Base-by-base conservation (phyloP, 306 rosid species). In the Casuarina glauca region DNA sequence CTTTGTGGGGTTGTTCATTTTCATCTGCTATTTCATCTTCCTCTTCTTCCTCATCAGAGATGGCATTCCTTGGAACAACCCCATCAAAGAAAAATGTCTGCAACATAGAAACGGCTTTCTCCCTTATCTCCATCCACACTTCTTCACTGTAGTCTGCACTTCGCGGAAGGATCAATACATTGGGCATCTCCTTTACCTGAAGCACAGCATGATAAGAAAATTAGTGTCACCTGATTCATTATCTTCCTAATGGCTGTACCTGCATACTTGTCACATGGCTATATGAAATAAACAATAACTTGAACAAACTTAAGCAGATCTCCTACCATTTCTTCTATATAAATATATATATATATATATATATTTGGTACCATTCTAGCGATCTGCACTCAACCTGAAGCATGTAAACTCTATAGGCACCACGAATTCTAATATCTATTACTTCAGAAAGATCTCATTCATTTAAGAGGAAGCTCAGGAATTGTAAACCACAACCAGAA, bases 81-180 rank as follows among this genome's bases (percentile, higher is more conserved):
- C 98, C 98, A 61, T 95, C 93, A 76, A 86, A 80, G 84, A 95
- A 95, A 88, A 87, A 95, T 50, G 91, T 81, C 81, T 93, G 99
- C 87, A 95, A 82, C 79, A 93, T 84, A 15, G 97, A 90, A 76
- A 95, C 84, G 32, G 96, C 87, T 93, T 95, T 93, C 85, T 95
- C 99, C 88, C 99, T 93, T 83, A 95, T 95, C 87, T 95, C 99
- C 93, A 91, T 87, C 99, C 99, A 95, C 19, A 90, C 99, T 84
- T 95, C 98, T 91, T 95, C 99, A 86, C 99, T 95, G 72, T 93
- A 95, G 89, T 95, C 97, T 42, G 99, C 97, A 90, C 99, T 95
- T 72, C 89, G 97, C 2, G 99, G 99, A 84, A 95, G 99, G 86
- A 95, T 95, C 90, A 95, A 84, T 75, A 93, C 97, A 82, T 95